A percentile compares a stretch with the other conserved stretches of the same genome.
Conservation (phyloP, 345 rosid genomes). For the Pelargonium nanum region DNA sequence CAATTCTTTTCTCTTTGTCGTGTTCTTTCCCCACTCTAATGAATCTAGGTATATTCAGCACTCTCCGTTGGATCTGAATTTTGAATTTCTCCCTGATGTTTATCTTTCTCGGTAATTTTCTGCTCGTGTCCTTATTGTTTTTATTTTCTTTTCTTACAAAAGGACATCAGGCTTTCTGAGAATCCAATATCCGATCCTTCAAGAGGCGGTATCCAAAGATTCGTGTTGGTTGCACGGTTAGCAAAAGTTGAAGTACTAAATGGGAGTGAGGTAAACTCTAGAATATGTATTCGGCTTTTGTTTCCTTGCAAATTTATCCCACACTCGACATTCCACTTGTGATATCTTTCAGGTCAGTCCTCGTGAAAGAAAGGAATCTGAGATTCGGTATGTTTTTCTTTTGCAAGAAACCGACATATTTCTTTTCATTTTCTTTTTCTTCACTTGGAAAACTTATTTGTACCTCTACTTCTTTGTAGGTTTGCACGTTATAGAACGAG, state of each 20-base stretch:
- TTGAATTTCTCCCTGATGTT: not conserved
- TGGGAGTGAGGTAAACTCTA: slow-evolving; percentile 81
- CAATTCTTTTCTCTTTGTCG: not conserved
- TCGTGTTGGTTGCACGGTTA: slow-evolving; percentile 64
- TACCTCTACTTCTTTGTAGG: not conserved
- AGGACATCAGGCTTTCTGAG: slow-evolving; percentile 90
- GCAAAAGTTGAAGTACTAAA: slow-evolving; percentile 67
- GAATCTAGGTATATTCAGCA: not conserved
- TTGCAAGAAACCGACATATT: no score
- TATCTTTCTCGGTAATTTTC: not conserved
- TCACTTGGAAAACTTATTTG: not conserved
- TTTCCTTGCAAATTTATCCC: slow-evolving; percentile 6
- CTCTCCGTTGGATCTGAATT: not conserved
- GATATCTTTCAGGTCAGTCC: slow-evolving; percentile 43
- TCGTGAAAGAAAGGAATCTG: slow-evolving; percentile 94
- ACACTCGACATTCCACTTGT: slow-evolving; percentile 9
- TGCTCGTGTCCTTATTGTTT: slow-evolving; percentile 7
- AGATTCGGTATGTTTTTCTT: slow-evolving; percentile 65
- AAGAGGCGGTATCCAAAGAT: slow-evolving; percentile 76
- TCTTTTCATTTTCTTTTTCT: not conserved
- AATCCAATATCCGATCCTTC: slow-evolving; percentile 70
- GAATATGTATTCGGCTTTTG: no score
- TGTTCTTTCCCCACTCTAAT: not conserved
- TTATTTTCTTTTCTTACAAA: slow-evolving; percentile 17
- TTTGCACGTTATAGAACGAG: no score